Percentiles rank a stretch among this genome's conserved stretches.
Conservation (phyloP, 495 filamentous ascomycete genomes). For the Hypomontagnella monticulosa region DNA sequence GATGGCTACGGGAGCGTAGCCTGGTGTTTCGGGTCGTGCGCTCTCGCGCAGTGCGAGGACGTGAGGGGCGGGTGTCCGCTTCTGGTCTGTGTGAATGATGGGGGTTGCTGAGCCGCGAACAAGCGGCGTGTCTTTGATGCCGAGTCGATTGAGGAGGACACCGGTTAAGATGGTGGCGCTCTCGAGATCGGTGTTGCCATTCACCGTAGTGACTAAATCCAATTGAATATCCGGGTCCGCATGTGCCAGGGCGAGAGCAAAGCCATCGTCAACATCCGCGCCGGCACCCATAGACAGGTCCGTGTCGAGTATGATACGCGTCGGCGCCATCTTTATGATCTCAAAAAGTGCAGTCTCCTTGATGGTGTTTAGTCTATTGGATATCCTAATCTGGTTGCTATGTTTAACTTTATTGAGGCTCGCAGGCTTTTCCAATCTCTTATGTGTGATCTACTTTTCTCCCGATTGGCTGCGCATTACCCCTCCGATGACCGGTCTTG, state of each 20-base stretch:
- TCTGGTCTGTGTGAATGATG: conserved; percentile 20
- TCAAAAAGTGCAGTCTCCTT: too few species aligned
- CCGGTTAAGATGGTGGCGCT: conserved; percentile 31
- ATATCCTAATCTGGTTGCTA: too few species aligned
- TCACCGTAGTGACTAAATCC: conserved; percentile 28
- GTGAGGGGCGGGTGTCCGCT: conserved; percentile 4
- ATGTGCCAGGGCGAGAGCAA: conserved; percentile 28
- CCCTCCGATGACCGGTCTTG: too few species aligned
- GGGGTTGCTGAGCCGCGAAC: conserved; percentile 27
- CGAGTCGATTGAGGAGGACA: conserved; percentile 23
- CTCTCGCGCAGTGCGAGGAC: conserved; percentile 16
- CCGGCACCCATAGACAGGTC: conserved; percentile 30
- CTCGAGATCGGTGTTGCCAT: conserved; percentile 32
- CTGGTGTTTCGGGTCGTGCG: conserved; percentile 12
- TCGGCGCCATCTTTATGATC: conserved; percentile 9
- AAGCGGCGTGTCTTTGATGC: conserved; percentile 28
- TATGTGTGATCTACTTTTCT: too few species aligned
- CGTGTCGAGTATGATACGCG: conserved; percentile 29
- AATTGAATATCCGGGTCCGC: conserved; percentile 28
- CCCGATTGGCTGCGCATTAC: too few species aligned
- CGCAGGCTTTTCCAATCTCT: too few species aligned
- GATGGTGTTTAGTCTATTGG: too few species aligned
- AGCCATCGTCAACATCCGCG: conserved; percentile 29
- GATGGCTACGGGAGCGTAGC: conserved; percentile 27
- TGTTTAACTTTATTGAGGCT: too few species aligned